phyloP scores from a whole-genome alignment of 2,329 filamentous ascomycete genomes.

The Xylaria digitata region DNA sequence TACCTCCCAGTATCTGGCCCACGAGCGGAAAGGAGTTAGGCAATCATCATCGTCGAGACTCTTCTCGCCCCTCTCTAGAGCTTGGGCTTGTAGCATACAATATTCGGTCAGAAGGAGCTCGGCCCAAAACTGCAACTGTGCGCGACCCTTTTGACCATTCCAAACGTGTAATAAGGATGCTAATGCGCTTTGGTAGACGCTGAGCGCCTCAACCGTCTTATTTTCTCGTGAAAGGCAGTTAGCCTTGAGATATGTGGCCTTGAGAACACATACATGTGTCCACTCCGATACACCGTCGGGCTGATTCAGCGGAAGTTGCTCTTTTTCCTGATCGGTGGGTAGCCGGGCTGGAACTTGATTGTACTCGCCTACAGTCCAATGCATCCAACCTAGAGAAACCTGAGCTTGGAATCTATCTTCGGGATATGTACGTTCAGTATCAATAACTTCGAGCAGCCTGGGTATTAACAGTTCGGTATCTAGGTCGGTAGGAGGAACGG shows the following conservation, averaged over 20 bases:
- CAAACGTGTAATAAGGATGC: constrained; percentile 69
- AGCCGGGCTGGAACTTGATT: constrained; percentile 69
- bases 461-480: constrained; percentile 60
- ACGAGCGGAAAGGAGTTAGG: constrained; percentile 70
- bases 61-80: constrained; percentile 63
- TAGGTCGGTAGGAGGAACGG: constrained; percentile 57
- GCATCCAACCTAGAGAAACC: constrained; percentile 85
- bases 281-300: constrained; percentile 72
- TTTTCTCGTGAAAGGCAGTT: constrained; percentile 65
- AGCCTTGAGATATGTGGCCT: constrained; percentile 81
- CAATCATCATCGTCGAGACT: constrained; percentile 64
- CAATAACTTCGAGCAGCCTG: constrained; percentile 66
- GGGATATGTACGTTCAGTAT: constrained; percentile 63
- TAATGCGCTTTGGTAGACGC: constrained; percentile 73
- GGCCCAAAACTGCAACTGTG: constrained; percentile 80
- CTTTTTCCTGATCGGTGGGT: constrained; percentile 70
- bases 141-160: constrained; percentile 63
- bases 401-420: constrained; percentile 81
- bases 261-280: constrained; percentile 85
- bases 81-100: constrained; percentile 75
- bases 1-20: constrained; percentile 75
- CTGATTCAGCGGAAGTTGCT: constrained; percentile 64
- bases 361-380: constrained; percentile 81
- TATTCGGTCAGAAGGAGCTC: constrained; percentile 81
- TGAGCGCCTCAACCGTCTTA: constrained; percentile 68